These are phyloP conservation scores for Fusarium liriodendri DNA, from an alignment of 2,329 filamentous ascomycete species.

Conservation along the genomic window DNA sequence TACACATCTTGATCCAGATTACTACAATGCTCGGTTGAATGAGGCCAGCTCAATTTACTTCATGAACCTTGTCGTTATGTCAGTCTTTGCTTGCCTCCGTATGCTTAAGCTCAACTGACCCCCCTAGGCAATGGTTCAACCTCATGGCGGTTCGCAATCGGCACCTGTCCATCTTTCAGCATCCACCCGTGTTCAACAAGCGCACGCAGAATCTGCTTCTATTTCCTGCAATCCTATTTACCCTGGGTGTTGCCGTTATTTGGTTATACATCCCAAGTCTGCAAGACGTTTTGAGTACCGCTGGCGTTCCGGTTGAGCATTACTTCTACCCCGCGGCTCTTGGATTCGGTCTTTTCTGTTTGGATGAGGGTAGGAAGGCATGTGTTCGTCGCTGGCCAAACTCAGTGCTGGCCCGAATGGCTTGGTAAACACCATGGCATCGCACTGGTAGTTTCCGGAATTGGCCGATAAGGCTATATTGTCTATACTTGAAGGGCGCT, in stretches of 20 bases:
- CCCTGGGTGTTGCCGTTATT: neutral
- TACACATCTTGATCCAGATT: neutral
- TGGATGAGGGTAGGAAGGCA: neutral
- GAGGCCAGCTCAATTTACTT: neutral
- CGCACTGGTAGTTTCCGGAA: neutral
- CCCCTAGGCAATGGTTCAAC: neutral
- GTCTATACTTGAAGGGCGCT: neutral
- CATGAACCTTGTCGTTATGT: neutral
- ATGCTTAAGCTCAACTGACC: neutral
- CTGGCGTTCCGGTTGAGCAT: neutral
- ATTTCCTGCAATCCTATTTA: neutral
- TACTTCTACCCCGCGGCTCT: neutral
- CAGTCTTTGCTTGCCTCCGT: neutral
- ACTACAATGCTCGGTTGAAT: neutral
- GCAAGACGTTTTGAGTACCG: neutral
- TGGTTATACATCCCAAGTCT: neutral
- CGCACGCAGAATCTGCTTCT: neutral
- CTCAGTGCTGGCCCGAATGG: neutral
- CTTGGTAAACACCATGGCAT: neutral
- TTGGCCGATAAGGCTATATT: neutral
- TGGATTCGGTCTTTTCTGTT: neutral
- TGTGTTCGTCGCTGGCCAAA: neutral
- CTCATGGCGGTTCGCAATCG: neutral
- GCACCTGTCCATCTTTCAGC: neutral
- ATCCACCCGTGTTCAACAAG: neutral